Percentiles rank a stretch among this genome's conserved stretches.
These are phyloP conservation scores for Akanthomyces muscarius DNA, from an alignment of 2,329 filamentous ascomycete genomes.

Conservation along the genomic window DNA sequence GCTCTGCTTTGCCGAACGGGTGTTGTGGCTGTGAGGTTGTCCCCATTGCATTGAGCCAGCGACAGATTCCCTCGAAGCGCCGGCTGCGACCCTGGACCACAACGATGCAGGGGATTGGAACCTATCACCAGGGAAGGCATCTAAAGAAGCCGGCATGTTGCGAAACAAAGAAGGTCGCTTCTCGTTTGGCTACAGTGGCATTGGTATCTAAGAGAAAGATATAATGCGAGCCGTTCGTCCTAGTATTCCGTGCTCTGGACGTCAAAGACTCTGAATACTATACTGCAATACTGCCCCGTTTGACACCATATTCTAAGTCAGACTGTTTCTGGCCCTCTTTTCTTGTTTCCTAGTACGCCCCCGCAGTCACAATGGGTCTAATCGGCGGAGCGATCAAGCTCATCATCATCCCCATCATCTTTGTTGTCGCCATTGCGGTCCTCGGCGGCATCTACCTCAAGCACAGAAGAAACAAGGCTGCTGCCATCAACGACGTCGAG, in stretches of 20 bases:
- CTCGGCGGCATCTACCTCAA: neutral
- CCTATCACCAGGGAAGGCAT: neutral
- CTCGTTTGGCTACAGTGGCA: neutral
- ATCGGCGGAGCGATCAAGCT: constrained; percentile 14
- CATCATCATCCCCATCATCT: constrained; percentile 8
- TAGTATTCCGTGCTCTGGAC: too few species aligned
- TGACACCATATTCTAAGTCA: neutral
- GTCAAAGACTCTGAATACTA: too few species aligned
- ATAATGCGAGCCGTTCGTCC: neutral
- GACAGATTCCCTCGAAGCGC: constrained; percentile 6
- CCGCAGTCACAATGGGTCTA: neutral
- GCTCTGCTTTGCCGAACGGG: neutral
- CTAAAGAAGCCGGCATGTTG: neutral
- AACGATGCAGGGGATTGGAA: neutral
- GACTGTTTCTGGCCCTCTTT: neutral
- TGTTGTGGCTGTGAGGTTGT: constrained; percentile 8
- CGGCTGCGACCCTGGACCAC: neutral
- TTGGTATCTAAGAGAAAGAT: neutral
- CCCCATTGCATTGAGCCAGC: neutral
- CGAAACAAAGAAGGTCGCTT: neutral
- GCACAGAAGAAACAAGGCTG: constrained; percentile 1
- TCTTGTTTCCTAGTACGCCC: neutral
- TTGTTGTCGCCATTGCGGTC: neutral
- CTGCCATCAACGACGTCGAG: constrained; percentile 1
- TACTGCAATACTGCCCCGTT: neutral